These are phyloP conservation scores for Coccomyxa sp. DNA, from an alignment of 139 green algal genomes.

Conservation along the genomic window DNA sequence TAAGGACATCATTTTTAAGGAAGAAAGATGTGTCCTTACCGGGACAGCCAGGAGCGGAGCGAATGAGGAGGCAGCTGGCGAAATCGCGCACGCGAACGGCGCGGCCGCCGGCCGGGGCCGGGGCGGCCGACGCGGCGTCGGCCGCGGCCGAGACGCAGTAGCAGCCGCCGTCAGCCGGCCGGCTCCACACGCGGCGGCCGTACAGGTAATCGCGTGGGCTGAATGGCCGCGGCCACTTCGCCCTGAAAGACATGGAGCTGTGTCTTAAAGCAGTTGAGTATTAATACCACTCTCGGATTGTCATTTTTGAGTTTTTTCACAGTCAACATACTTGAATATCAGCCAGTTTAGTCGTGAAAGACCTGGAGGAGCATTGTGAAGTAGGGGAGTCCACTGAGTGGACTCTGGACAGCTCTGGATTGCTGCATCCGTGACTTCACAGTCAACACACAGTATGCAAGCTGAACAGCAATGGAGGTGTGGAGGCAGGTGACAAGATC, in stretches of 20 bases:
- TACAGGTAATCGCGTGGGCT: constrained; percentile 59
- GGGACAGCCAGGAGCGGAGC: background rate
- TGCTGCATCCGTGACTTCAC: too few species aligned
- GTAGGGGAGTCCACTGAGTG: too few species aligned
- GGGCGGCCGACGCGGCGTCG: background rate
- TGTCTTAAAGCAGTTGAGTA: background rate
- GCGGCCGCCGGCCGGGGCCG: constrained; percentile 7
- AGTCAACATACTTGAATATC: background rate
- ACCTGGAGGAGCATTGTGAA: too few species aligned
- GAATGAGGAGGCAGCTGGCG: constrained; percentile 42
- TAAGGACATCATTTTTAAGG: too few species aligned
- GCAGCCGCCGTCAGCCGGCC: constrained; percentile 51
- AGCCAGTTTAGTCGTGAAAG: too few species aligned
- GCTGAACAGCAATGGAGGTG: too few species aligned
- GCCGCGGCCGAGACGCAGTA: constrained; percentile 24
- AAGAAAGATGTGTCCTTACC: too few species aligned
- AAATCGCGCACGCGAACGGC: constrained; percentile 54
- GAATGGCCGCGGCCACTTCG: background rate
- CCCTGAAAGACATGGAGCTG: background rate
- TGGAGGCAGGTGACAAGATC: too few species aligned
- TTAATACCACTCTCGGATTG: too few species aligned
- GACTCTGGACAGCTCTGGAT: too few species aligned
- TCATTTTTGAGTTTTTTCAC: background rate
- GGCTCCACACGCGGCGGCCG: constrained; percentile 57
- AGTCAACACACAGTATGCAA: too few species aligned